Conservation (phyloP, 805 yeast genomes). For the Teunomyces stri region DNA sequence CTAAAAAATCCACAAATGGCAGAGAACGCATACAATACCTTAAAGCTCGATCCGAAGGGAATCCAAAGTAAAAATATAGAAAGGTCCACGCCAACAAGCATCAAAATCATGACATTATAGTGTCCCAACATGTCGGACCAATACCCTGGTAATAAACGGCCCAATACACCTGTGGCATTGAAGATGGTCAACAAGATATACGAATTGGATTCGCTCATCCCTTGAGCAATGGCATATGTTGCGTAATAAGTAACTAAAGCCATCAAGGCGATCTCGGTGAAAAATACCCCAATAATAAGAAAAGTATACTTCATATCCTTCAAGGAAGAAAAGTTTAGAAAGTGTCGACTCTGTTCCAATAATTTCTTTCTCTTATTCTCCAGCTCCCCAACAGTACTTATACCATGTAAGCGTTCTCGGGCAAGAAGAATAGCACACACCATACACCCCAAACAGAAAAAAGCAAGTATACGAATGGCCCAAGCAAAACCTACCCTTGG, state of each 20-base stretch:
- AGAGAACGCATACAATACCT: conserved; percentile 50
- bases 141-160: conserved; percentile 55
- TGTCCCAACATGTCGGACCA: conserved; percentile 55
- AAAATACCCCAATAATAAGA: conserved; percentile 40
- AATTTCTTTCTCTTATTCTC: neutral
- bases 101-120: conserved; percentile 52
- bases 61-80: conserved; percentile 60
- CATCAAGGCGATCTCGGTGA: conserved; percentile 52
- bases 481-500: conserved; percentile 54
- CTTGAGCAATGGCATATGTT: conserved; percentile 53
- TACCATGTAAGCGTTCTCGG: conserved; percentile 12
- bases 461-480: conserved; percentile 41
- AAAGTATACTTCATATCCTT: conserved; percentile 35
- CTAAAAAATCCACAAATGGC: conserved; percentile 56
- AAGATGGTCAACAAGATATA: conserved; percentile 46
- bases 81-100: conserved; percentile 46
- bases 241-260: conserved; percentile 54
- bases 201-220: conserved; percentile 42
- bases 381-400: neutral
- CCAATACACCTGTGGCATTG: conserved; percentile 47
- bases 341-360: conserved; percentile 7
- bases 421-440: conserved; percentile 13
- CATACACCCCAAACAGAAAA: conserved; percentile 16
- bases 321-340: conserved; percentile 39
- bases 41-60: conserved; percentile 52